Evolutionary conservation across 768 basidiomycete species (phyloP), one percentile per base, ranked within the genome.

Genomic region (Hygrophorus pudorinus): DNA sequence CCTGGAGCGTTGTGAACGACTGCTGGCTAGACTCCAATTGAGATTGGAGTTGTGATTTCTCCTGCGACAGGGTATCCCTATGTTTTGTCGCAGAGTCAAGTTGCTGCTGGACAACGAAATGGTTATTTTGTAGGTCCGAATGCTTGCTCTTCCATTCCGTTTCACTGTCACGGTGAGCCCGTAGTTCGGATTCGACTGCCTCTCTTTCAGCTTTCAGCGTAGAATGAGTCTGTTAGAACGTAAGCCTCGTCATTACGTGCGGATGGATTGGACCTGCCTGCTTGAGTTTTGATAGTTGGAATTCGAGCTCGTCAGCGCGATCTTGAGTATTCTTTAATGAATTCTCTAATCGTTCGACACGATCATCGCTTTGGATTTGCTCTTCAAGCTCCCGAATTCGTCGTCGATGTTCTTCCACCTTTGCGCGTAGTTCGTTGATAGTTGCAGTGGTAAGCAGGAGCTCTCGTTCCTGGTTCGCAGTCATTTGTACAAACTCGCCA

Each of bases 281-380:
- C 54, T 79, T 85, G 32, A 83, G 64, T 56, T 83, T 86, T 10
- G 81, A 78, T 14, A 91, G 65, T 55, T 85, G 85, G 53, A 87
- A 84, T 53, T 89, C 87, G 7, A 90, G 71, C 55, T 88, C 85
- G 47, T 85, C 86, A 4, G 82, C 82, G 44, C 81, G 81, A 53
- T 90, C 78, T 53, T 87, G 85, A 18, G 81, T 81, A 53, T 87
- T 79, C 56, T 80, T 81, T 38, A 91, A 63, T 6, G 81, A 81
- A 36, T 65, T 63, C 56, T 89, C 86, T 18, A 89, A 62, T 34
- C 72, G 71, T 50, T 88, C 87, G 12, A 79, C 78, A 33, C 84
- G 79, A 59, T 90, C 85, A 56, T 91, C 87, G 48, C 75, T 80
- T 59, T 89, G 78, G 16, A 91, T 80, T 51, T 86, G 83, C 48